Base-by-base conservation (phyloP, 2,329 filamentous ascomycete species). In the Ophiosphaerella narmari region DNA sequence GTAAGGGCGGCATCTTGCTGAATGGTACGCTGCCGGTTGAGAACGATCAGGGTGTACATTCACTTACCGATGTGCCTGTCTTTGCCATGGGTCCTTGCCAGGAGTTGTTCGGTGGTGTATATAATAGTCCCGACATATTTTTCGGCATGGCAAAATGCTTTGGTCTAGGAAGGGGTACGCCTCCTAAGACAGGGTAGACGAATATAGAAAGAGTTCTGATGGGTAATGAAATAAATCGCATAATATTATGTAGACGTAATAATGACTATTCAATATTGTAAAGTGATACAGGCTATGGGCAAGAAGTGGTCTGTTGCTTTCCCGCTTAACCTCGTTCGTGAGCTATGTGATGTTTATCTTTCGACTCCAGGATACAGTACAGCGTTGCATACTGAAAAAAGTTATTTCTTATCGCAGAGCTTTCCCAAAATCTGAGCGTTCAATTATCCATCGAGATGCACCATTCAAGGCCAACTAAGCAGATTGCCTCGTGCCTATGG, bases 1-100 rank as follows among this genome's bases (percentile, higher is more conserved):
- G 79, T 2, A 71, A 80, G 23, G 80, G 78, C 42, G 90, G 90
- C 4, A 86, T 91, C 71, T 65, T 90, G 46, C 77, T 91, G 59
- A 92, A 93, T 65, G 90, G 90, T 42, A 92, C 88, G 0, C 73
- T 94, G 14, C 82, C 86, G 0, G 80, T 84, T 2, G 74, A 71
- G 46, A 82, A 87, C 62, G 69, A 78, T 35, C 82, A 88, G 75
- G 90, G 73, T 37, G 72, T 75, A 32, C 73, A 75, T 48, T 66
- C 60, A 7, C 57, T 75, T 26, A 74, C 72, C 3, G 73, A 75
- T 49, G 73, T 75, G 3, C 72, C 73, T 13, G 86, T 94, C 16
- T 93, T 89, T 63, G 87, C 89, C 1, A 82, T 83, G 77, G 90
- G 90, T 0, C 90, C 90, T 5, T 93, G 90, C 75, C 86, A 91